Base-by-base conservation (phyloP, 768 basidiomycete species). In the Leccinum truebloodii region DNA sequence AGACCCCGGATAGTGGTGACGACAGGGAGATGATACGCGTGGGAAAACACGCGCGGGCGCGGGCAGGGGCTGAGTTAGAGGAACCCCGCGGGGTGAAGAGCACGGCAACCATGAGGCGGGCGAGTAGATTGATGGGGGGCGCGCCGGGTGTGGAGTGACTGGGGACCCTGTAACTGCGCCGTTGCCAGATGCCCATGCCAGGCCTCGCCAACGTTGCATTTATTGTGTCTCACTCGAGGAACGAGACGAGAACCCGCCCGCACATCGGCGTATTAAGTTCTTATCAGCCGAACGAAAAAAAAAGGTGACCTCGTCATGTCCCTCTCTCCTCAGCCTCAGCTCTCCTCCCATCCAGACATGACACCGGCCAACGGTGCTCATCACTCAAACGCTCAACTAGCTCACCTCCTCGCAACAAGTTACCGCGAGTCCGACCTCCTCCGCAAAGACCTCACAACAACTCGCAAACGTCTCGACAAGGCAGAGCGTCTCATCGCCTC, bases 371-470 rank as follows among this genome's bases (percentile, higher is more conserved):
- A 68, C 28, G 41, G 66, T 10, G 49, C 63, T 5, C 70, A 73
- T 6, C 70, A 73, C 28, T 78, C 80, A 18, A 78, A 84, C 64
- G 74, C 84, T 1, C 80, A 83, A 59, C 84, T 89, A 67, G 86
- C 87, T 14, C 65, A 76, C 7, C 79, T 88, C 52, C 84, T 89
- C 68, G 68, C 81, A 5, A 75, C 80, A 39, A 78, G 82, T 51
- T 83, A 83, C 66, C 76, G 75, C 64, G 86, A 88, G 50, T 69
- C 74, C 37, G 87, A 88, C 12, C 13, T 55, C 22, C 79, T 88
- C 52, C 76, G 79, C 20, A 77, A 75, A 37, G 84, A 88, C 59
- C 81, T 88, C 62, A 59, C 67, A 2, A 18, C 63, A 0, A 60
- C 73, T 0, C 70, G 72, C 34, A 80, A 78, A 56, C 80, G 85